phyloP scores from a whole-genome alignment of 257 asterid genomes.

The Primulina huaijiensis region DNA sequence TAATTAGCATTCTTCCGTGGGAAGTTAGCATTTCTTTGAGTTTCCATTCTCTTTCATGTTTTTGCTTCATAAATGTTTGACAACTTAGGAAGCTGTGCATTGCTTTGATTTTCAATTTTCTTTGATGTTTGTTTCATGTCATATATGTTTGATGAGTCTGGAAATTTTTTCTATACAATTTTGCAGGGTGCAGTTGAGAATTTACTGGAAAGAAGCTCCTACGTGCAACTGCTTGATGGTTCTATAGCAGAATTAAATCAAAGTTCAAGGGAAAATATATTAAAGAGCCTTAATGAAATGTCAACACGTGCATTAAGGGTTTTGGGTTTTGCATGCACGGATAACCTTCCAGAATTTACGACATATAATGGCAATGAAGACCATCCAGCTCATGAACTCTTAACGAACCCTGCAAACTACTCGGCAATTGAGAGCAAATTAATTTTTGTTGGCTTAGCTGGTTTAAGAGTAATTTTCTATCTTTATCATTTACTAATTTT shows the following conservation, averaged over 20 bases:
- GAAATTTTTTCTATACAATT: constrained; percentile 1
- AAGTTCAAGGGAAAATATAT: constrained; percentile 41
- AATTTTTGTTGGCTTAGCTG: constrained; percentile 89
- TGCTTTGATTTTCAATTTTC: neutral
- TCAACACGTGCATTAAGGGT: constrained; percentile 87
- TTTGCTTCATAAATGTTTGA: constrained; percentile 17
- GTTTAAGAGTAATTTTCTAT: constrained; percentile 75
- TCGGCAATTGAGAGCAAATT: constrained; percentile 81
- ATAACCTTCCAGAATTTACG: constrained; percentile 57
- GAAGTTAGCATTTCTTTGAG: neutral
- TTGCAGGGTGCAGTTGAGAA: constrained; percentile 96
- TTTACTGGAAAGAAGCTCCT: constrained; percentile 86
- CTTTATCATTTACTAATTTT: neutral
- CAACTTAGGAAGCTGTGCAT: constrained; percentile 12
- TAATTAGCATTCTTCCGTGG: neutral
- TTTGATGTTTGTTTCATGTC: neutral
- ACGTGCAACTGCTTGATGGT: constrained; percentile 78
- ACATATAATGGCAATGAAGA: constrained; percentile 90
- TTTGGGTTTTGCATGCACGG: constrained; percentile 90
- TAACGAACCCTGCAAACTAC: constrained; percentile 79
- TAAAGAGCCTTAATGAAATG: constrained; percentile 73
- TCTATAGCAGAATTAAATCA: constrained; percentile 62
- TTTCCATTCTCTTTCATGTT: neutral
- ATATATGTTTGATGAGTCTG: neutral
- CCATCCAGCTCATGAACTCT: constrained; percentile 87